Evolutionary conservation across 768 basidiomycete genomes (phyloP).

Genomic region (Serendipita vermifera): DNA sequence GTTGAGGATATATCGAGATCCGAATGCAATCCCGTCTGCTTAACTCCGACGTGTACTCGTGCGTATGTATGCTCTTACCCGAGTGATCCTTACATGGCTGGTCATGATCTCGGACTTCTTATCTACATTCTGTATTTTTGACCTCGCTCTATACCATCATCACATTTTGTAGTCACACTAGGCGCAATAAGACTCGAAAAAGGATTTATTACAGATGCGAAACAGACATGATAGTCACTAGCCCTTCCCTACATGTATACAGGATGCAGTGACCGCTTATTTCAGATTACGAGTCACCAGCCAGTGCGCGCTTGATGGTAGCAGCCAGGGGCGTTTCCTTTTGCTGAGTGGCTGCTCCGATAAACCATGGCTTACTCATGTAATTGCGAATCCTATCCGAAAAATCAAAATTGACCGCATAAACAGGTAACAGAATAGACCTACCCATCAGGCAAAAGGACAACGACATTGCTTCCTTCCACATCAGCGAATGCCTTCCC

Average conservation of each 20-base stretch:
- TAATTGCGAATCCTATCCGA: constrained; percentile 69
- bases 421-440: constrained; percentile 19
- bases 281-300: too few species aligned
- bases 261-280: too few species aligned
- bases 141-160: too few species aligned
- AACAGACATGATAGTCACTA: too few species aligned
- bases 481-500: constrained; percentile 50
- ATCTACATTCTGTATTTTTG: too few species aligned
- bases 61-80: too few species aligned
- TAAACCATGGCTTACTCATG: constrained; percentile 89
- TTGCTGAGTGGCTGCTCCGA: constrained; percentile 28
- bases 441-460: constrained; percentile 83
- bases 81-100: too few species aligned
- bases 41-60: neutral
- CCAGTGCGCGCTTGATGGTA: constrained; percentile 6
- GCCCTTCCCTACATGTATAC: too few species aligned
- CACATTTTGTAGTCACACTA: too few species aligned
- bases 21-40: constrained; percentile 17
- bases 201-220: too few species aligned
- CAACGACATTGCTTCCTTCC: constrained; percentile 73
- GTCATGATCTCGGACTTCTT: too few species aligned
- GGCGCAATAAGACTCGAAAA: too few species aligned
- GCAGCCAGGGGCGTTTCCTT: constrained; percentile 17
- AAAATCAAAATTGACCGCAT: neutral
- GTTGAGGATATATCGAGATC: constrained; percentile 18